Base-by-base conservation (phyloP, 2,329 filamentous ascomycete genomes). In the Beauveria bassiana region DNA sequence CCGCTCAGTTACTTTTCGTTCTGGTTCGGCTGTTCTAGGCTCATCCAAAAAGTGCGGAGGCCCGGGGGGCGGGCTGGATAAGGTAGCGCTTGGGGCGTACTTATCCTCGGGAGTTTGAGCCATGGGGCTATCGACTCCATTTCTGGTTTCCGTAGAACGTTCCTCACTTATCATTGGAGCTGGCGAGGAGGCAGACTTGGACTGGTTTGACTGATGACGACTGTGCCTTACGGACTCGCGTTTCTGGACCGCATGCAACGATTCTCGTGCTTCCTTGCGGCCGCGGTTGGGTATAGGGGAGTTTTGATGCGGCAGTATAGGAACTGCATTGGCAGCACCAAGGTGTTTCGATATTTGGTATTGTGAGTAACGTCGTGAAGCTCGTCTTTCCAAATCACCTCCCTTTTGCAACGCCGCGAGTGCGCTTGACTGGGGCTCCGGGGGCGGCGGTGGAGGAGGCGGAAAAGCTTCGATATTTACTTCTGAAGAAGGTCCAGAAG, bases 281-380 rank as follows among this genome's bases (percentile, higher is more conserved):
- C 91, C 91, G 64, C 93, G 83, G 70, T 96, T 96, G 5, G 93
- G 93, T 65, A 93, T 82, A 1, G 90, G 91, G 4, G 88, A 88
- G 64, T 87, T 91, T 70, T 96, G 91, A 31, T 90, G 81, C 28
- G 93, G 92, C 22, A 98, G 84, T 70, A 96, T 89, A 7, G 93
- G 91, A 18, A 98, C 88, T 22, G 90, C 91, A 73, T 87, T 92
- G 18, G 88, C 87, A 18, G 86, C 84, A 12, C 93, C 93, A 2
- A 98, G 79, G 69, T 96, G 92, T 71, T 97, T 98, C 51, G 91
- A 91, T 67, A 99, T 96, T 70, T 99, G 95, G 72, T 98, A 99
- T 59, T 92, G 90, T 2, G 95, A 98, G 72, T 98, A 99, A 69
- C 95, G 83, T 67, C 93, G 84, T 16, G 95, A 99, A 1, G 95